phyloP scores from a whole-genome alignment of 805 yeast genomes.

The Lipomyces starkeyi region DNA sequence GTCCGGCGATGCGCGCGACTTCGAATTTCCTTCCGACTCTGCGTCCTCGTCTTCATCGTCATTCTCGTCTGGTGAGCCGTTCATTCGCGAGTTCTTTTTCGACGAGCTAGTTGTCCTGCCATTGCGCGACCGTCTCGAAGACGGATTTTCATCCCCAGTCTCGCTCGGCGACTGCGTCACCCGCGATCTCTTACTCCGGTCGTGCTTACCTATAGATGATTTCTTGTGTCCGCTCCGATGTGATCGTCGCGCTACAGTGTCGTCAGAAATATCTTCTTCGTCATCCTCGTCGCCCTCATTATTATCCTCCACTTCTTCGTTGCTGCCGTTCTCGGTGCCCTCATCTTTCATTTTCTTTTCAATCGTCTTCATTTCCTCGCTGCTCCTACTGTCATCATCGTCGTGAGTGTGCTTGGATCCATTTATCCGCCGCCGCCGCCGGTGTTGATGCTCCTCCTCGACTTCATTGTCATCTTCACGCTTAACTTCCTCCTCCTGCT shows the following conservation, averaged over 20 bases:
- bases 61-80: slow-evolving; percentile 5
- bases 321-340: background rate
- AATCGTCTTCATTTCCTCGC: slow-evolving; percentile 10
- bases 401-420: background rate
- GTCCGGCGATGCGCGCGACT: slow-evolving; percentile 3
- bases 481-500: slow-evolving; percentile 29
- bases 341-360: background rate
- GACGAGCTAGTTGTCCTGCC: background rate
- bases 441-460: slow-evolving; percentile 8
- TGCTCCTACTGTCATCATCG: slow-evolving; percentile 14
- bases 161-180: slow-evolving; percentile 29
- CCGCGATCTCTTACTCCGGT: slow-evolving; percentile 16
- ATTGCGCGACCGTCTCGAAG: slow-evolving; percentile 15
- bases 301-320: slow-evolving; percentile 33
- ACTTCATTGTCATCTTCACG: slow-evolving; percentile 24
- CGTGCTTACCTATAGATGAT: slow-evolving; percentile 10
- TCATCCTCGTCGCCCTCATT: slow-evolving; percentile 19
- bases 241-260: background rate
- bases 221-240: slow-evolving; percentile 11
- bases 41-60: slow-evolving; percentile 8
- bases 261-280: slow-evolving; percentile 7
- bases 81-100: slow-evolving; percentile 9
- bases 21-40: background rate
- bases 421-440: background rate
- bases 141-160: slow-evolving; percentile 18